Evolutionary conservation across 2,329 filamentous ascomycete species (phyloP), one percentile per base, ranked within the genome.

Genomic region (Xylariaceae sp.): DNA sequence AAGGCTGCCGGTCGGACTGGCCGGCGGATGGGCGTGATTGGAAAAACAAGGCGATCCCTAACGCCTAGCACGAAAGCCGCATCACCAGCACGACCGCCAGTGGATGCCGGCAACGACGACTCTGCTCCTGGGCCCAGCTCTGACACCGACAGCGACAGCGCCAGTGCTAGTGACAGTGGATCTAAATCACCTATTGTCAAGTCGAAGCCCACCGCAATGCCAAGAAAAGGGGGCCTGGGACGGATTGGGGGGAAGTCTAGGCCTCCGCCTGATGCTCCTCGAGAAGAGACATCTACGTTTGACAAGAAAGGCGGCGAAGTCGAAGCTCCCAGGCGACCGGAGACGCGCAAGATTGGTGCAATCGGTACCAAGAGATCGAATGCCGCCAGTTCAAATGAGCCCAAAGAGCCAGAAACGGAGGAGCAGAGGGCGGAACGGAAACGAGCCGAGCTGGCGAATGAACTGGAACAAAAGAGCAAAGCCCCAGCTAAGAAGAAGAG

Each of bases 401-500:
- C 56, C 9, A 17, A 43, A 11, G 51, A 66, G 39, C 42, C 59
- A 16, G 65, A 69, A 56, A 62, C 59, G 7, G 61, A 68, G 13
- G 62, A 67, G 46, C 60, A 64, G 28, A 70, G 72, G 50, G 77
- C 78, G 2, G 75, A 80, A 52, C 70, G 76, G 34, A 77, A 75
- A 54, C 71, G 79, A 45, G 71, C 73, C n/a, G 77, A 82, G 57
- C 65, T 81, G 28, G 75, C 78, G 50, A 71, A 68, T 50, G 76
- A 82, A 34, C 65, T 81, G 13, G 74, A 80, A 56, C 74, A 64
- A 53, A 79, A 78, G 60, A 73, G 73, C 3, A 71, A 75, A 0
- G 73, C 73, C 1, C 80, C 80, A 5, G 71, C 69, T 6, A 80
- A 76, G 65, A 83, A 83, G 70, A 83, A 81, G 67, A 71, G 80